Base-by-base conservation (phyloP, 371 early-diverging fungal genomes). In the Encephalitozoon cuniculi region DNA sequence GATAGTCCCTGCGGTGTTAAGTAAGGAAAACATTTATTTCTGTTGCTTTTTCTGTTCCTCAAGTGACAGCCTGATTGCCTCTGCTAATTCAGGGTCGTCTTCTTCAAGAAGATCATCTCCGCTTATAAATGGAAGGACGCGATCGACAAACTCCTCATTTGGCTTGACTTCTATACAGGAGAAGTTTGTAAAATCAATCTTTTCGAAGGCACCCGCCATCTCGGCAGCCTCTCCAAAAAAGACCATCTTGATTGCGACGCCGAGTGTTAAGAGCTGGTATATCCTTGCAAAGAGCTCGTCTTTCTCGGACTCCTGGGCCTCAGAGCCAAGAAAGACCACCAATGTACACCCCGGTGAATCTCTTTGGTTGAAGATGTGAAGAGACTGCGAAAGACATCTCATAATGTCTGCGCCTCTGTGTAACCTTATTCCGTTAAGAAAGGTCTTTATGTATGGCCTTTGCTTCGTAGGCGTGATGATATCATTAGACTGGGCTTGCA, bases 181-280 rank as follows among this genome's bases (percentile, higher is more conserved):
- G 34, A 75, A 77, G 53, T 67, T 66, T 40, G 40, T 53, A 32
- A 53, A 40, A 1, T 75, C 71, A 11, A 76, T 63, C 39, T 72
- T 55, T 23, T 41, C 32, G 18, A 70, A 41, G 18, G 9, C 15
- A 49, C 89, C 81, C n/a, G 90, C 90, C 79, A 95, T 94, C 54
- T 88, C 89, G 1, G 87, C 81, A 65, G 92, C 91, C 85, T 96
- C 94, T 66, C 96, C 98, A 88, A 96, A 95, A 83, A 91, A 93
- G 66, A 97, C 86, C 4, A 96, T 87, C 78, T 96, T 95, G 11
- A 97, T 89, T 18, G 91, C 91, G 37, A 96, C 89, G 71, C 92
- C 93, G 86, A 94, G 95, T 88, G 94, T 94, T 84, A 95, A 93
- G 74, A 95, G 87, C 77, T 93, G 93, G 86, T 93, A 94, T 73